These are phyloP conservation scores for Diophrys sp. DNA, from an alignment of 73 alveolate species.

Conservation along the genomic window DNA sequence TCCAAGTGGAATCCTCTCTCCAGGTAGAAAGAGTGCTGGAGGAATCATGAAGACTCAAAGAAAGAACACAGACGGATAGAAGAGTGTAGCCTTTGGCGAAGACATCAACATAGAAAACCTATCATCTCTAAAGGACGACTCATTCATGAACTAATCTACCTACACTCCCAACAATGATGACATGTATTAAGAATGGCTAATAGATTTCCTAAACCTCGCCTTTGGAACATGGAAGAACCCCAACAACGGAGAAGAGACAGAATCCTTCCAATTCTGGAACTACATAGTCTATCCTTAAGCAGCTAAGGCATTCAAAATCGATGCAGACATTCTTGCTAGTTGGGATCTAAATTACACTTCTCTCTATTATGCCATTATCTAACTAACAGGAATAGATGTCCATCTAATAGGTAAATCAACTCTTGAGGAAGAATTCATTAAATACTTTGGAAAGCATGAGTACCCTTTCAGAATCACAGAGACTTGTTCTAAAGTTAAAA, in stretches of 20 bases:
- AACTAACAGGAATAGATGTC: slow-evolving; percentile 41
- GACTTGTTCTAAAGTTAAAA: not conserved
- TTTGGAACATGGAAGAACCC: slow-evolving; percentile 30
- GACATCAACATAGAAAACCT: not conserved
- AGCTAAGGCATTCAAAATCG: slow-evolving; percentile 14
- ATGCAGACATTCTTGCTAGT: slow-evolving; percentile 7
- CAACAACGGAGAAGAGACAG: slow-evolving; percentile 16
- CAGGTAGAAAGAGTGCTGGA: slow-evolving; percentile 4
- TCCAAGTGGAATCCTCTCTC: not conserved
- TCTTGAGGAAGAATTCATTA: slow-evolving; percentile 34
- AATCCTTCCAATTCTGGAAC: slow-evolving; percentile 45
- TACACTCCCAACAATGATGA: slow-evolving; percentile 51
- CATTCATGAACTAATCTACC: too few relatives aligned
- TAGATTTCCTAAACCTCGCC: slow-evolving; percentile 48
- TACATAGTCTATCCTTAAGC: slow-evolving; percentile 36
- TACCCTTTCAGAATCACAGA: slow-evolving; percentile 36
- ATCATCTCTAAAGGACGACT: too few relatives aligned
- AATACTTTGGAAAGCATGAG: slow-evolving; percentile 31
- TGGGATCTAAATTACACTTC: slow-evolving; percentile 43
- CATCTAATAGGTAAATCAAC: not conserved
- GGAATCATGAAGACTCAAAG: slow-evolving; percentile 9
- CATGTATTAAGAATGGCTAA: slow-evolving; percentile 14
- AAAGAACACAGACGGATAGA: slow-evolving; percentile 1
- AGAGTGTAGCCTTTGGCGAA: too few relatives aligned
- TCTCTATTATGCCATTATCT: slow-evolving; percentile 40